These are phyloP conservation scores for Hyaloperonospora brassicae DNA, from an alignment of 352 stramenopile genomes.

Conservation along the genomic window DNA sequence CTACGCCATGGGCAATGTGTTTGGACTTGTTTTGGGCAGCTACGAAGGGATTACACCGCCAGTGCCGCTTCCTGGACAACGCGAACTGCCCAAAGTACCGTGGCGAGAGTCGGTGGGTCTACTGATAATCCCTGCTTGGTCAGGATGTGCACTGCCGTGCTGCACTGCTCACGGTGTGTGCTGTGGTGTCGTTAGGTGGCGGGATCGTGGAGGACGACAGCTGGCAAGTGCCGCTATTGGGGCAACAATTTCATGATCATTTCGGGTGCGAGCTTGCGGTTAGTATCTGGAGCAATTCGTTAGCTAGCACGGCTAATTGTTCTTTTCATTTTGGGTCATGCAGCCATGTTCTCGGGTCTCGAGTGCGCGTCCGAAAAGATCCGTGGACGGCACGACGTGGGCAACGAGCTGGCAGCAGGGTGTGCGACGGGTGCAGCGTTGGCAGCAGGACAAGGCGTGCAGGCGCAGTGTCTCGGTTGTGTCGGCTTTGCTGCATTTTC, in stretches of 20 bases:
- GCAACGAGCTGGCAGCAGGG: constrained; percentile 89
- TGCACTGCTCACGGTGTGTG: background rate
- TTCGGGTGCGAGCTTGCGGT: constrained; percentile 31
- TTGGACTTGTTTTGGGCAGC: constrained; percentile 70
- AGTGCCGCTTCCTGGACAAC: constrained; percentile 68
- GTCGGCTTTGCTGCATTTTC: constrained; percentile 89
- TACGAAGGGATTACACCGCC: constrained; percentile 83
- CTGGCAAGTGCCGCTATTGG: constrained; percentile 77
- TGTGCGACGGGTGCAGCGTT: constrained; percentile 93
- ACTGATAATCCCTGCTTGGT: background rate
- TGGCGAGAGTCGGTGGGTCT: constrained; percentile 65
- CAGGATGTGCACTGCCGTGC: background rate
- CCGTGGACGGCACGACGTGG: constrained; percentile 91
- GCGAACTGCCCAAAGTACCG: constrained; percentile 70
- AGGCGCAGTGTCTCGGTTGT: constrained; percentile 91
- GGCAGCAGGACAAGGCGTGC: constrained; percentile 88
- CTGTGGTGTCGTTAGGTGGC: constrained; percentile 32
- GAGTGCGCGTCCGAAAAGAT: constrained; percentile 93
- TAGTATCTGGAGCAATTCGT: background rate
- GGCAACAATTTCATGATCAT: constrained; percentile 85
- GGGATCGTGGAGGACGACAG: constrained; percentile 57
- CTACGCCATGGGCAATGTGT: constrained; percentile 74
- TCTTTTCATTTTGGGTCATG: background rate
- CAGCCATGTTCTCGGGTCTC: constrained; percentile 91
- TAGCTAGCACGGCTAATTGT: background rate